These are phyloP conservation scores for Gastroboletus turbinatus DNA, from an alignment of 1,284 basidiomycete genomes.

Conservation along the genomic window DNA sequence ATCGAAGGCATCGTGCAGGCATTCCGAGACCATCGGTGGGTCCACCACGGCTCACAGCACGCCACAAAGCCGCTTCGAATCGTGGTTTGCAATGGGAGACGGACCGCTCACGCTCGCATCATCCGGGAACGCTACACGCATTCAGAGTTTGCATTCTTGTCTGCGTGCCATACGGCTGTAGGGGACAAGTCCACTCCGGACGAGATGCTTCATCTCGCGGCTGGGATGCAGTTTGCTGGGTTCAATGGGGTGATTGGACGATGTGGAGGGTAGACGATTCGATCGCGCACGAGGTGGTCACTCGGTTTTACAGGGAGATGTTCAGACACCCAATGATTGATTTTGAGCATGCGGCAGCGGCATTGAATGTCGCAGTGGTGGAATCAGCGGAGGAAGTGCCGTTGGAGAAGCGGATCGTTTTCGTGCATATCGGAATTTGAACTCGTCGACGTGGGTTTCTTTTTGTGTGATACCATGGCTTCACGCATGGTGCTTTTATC, in stretches of 20 bases:
- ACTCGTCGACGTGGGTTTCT: neutral
- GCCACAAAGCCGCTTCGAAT: neutral
- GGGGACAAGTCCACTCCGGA: neutral
- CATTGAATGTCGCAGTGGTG: neutral
- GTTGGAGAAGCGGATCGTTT: constrained; percentile 2
- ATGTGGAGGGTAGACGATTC: neutral
- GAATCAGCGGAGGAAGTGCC: neutral
- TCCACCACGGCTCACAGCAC: neutral
- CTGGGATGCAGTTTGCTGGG: neutral
- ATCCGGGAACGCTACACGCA: neutral
- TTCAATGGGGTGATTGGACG: neutral
- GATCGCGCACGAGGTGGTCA: too few species aligned
- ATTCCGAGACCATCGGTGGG: neutral
- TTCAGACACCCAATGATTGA: neutral
- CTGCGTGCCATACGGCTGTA: neutral
- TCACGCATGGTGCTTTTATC: neutral
- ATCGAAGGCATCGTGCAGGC: neutral
- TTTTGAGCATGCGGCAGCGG: neutral
- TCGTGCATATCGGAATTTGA: neutral
- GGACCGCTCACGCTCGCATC: neutral
- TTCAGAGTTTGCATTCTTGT: neutral
- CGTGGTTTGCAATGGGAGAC: neutral
- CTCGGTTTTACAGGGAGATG: neutral
- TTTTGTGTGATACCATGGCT: neutral
- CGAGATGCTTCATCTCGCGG: neutral